Conservation (phyloP, 2,329 filamentous ascomycete genomes). For the Emmonsiellopsis sp. region DNA sequence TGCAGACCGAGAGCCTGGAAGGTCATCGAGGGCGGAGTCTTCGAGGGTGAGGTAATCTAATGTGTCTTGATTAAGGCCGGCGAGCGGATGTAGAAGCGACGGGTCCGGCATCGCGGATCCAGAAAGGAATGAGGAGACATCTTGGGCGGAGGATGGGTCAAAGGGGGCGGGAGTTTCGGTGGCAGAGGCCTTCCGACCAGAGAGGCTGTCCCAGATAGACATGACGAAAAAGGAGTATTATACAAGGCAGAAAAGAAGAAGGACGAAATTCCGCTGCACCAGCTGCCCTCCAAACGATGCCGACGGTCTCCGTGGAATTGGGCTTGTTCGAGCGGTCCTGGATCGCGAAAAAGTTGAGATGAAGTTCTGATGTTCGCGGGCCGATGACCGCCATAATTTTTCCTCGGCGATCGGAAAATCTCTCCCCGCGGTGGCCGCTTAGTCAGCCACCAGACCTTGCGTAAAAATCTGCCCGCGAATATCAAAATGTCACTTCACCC, state of each 20-base stretch:
- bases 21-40: constrained; percentile 76
- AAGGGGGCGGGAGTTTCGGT: constrained; percentile 51
- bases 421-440: neutral
- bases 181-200: constrained; percentile 48
- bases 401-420: neutral
- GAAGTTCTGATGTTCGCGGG: neutral
- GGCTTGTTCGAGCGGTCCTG: neutral
- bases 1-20: constrained; percentile 76
- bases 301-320: neutral
- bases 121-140: constrained; percentile 79
- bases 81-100: constrained; percentile 80
- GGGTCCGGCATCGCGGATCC: constrained; percentile 72
- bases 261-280: constrained; percentile 12
- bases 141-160: constrained; percentile 63
- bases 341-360: neutral
- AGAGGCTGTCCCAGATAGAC: constrained; percentile 53
- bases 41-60: constrained; percentile 94
- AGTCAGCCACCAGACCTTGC: neutral
- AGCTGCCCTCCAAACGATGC: constrained; percentile 1
- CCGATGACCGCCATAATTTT: neutral
- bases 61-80: constrained; percentile 82
- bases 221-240: constrained; percentile 27
- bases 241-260: constrained; percentile 18
- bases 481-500: neutral
- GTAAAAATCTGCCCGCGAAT: neutral